Conservation (phyloP, 164 flowering plant species). For the Litsea cubeba region DNA sequence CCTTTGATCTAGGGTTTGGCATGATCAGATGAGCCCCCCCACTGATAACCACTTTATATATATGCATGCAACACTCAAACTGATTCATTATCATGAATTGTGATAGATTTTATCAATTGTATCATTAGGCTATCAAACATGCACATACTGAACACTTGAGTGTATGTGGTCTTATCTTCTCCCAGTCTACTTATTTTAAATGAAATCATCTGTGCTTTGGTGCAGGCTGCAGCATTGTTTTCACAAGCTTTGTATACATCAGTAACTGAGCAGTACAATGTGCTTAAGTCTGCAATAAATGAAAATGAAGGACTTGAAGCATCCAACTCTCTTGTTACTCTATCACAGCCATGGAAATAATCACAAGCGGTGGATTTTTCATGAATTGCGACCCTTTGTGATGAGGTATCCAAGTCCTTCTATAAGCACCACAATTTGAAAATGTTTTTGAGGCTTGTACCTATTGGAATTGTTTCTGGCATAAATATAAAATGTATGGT, state of each 20-base stretch:
- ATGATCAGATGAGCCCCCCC: too few species aligned
- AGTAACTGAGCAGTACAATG: conserved; percentile 62
- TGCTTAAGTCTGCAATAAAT: conserved; percentile 73
- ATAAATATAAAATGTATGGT: background rate
- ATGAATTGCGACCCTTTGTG: background rate
- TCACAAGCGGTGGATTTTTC: conserved; percentile 3
- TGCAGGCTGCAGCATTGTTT: conserved; percentile 64
- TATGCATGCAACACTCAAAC: too few species aligned
- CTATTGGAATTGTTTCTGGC: background rate
- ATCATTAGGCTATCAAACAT: too few species aligned
- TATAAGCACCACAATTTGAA: background rate
- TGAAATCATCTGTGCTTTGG: background rate
- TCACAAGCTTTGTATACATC: conserved; percentile 52
- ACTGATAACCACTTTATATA: too few species aligned
- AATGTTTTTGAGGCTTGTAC: too few species aligned
- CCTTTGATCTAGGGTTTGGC: too few species aligned
- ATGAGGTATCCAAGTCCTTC: conserved; percentile 17
- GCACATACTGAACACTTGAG: too few species aligned
- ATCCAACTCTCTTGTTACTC: conserved; percentile 44
- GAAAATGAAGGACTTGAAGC: conserved; percentile 60
- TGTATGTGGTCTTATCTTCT: background rate
- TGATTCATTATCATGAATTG: too few species aligned
- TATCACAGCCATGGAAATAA: conserved; percentile 84
- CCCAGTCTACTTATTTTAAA: background rate
- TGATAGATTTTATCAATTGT: too few species aligned